phyloP scores from a whole-genome alignment of 1,284 basidiomycete species.

The Malassezia pachydermatis region DNA sequence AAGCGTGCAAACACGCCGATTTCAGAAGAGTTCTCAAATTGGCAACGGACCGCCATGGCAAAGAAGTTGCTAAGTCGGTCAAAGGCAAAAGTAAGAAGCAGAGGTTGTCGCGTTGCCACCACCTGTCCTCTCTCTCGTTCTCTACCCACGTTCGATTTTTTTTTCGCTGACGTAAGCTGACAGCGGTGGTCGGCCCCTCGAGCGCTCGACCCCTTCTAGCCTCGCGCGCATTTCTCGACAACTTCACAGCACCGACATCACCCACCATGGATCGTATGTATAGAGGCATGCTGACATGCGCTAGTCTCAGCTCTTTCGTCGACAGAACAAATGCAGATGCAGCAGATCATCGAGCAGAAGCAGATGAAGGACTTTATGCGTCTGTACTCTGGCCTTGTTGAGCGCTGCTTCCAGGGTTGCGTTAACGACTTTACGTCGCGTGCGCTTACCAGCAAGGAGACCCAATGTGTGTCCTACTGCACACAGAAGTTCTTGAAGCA shows the following conservation, averaged over 20 bases:
- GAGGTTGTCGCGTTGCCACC: too few species aligned
- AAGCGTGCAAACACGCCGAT: constrained; percentile 68
- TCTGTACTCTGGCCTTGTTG: constrained; percentile 90
- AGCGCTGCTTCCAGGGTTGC: constrained; percentile 88
- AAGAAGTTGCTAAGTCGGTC: background rate
- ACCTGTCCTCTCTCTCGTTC: too few species aligned
- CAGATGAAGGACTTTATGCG: constrained; percentile 97
- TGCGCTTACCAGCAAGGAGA: constrained; percentile 79
- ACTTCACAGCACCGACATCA: too few species aligned
- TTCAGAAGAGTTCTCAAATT: constrained; percentile 93
- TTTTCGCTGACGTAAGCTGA: constrained; percentile 20
- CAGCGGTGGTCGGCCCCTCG: constrained; percentile 13
- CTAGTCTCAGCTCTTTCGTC: constrained; percentile 42
- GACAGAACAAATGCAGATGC: constrained; percentile 42
- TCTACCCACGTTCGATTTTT: background rate
- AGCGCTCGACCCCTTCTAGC: constrained; percentile 1
- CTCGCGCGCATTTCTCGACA: too few species aligned
- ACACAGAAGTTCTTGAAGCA: constrained; percentile 94
- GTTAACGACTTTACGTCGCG: constrained; percentile 95
- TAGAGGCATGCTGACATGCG: background rate
- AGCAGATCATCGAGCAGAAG: constrained; percentile 45
- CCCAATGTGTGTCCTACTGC: constrained; percentile 56
- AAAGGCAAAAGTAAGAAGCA: too few species aligned
- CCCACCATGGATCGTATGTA: constrained; percentile 28
- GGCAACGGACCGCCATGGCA: constrained; percentile 42